phyloP scores from a whole-genome alignment of 192 early-diverging fungal genomes.

The Pilobolus umbonatus region DNA sequence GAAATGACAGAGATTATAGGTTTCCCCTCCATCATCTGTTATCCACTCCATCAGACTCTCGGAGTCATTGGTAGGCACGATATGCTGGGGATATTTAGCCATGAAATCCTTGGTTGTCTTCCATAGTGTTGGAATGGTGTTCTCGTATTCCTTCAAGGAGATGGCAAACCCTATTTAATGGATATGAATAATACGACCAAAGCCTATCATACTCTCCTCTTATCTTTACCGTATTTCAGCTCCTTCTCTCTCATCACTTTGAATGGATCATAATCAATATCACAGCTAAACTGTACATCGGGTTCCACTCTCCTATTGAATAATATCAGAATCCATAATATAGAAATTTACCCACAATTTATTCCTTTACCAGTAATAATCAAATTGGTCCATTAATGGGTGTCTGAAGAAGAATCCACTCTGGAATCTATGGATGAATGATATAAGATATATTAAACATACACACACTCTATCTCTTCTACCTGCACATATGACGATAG shows the following conservation, averaged over 20 bases:
- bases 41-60: conserved; percentile 37
- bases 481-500: conserved; percentile 74
- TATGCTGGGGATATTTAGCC: conserved; percentile 38
- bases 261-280: conserved; percentile 72
- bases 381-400: conserved; percentile 56
- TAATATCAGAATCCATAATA: neutral
- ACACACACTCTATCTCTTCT: too few relatives aligned
- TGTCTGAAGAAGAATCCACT: conserved; percentile 77
- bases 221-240: conserved; percentile 47
- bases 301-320: conserved; percentile 57
- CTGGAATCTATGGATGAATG: conserved; percentile 49
- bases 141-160: conserved; percentile 49
- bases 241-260: conserved; percentile 62
- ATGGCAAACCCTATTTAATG: conserved; percentile 48
- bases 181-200: neutral
- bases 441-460: neutral
- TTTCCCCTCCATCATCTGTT: conserved; percentile 44
- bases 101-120: conserved; percentile 48
- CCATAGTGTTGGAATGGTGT: conserved; percentile 64
- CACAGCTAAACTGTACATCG: conserved; percentile 66
- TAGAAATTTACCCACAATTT: neutral
- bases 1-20: conserved; percentile 71
- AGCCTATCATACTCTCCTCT: neutral
- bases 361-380: conserved; percentile 90
- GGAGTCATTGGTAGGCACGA: conserved; percentile 29